phyloP scores from a whole-genome alignment of 106 monocot species.

The Platanthera guangdongensis region DNA sequence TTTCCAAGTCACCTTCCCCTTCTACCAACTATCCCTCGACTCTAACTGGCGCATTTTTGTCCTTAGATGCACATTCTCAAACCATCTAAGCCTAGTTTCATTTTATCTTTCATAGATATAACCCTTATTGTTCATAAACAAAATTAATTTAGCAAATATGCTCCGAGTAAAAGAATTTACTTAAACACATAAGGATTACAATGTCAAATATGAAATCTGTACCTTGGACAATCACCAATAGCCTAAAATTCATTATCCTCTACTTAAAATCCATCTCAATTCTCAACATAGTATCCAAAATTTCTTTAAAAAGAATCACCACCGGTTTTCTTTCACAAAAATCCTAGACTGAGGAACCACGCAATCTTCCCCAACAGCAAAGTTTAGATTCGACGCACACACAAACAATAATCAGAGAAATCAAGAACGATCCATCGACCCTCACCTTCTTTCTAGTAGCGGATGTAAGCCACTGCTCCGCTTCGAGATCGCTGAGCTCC shows the following conservation, averaged over 20 bases:
- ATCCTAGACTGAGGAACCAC: not conserved
- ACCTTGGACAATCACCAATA: not conserved
- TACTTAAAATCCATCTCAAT: not conserved
- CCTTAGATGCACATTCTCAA: no score
- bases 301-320: not conserved
- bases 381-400: not conserved
- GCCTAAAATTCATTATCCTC: not conserved
- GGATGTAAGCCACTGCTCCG: slow-evolving; percentile 22
- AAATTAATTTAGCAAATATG: not conserved
- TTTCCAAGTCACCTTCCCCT: no score
- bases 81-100: no score
- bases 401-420: not conserved
- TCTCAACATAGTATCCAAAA: not conserved
- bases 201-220: not conserved
- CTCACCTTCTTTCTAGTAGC: slow-evolving; percentile 54
- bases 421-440: not conserved
- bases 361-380: not conserved
- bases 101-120: no score
- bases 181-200: not conserved
- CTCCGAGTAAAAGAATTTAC: not conserved
- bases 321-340: not conserved
- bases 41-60: no score
- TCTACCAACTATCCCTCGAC: no score
- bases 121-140: no score
- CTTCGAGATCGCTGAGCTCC: slow-evolving; percentile 17